phyloP scores from a whole-genome alignment of 1,139 yeast species.

The Candida mesenterica region DNA sequence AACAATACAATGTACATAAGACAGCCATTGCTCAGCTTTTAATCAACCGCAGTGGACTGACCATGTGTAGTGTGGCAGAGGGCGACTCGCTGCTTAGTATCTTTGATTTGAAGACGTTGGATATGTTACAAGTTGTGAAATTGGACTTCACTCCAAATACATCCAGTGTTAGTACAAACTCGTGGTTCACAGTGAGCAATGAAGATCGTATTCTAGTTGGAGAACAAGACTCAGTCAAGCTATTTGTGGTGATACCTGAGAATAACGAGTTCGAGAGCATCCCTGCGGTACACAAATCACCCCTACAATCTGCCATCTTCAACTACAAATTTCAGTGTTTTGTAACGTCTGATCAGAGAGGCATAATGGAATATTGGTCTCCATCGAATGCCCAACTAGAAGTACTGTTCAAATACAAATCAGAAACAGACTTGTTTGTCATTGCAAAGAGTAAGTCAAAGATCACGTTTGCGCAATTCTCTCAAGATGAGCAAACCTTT shows the following conservation, averaged over 20 bases:
- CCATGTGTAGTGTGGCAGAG: slow-evolving; percentile 24
- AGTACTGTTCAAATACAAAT: slow-evolving; percentile 34
- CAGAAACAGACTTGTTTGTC: slow-evolving; percentile 43
- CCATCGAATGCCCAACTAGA: slow-evolving; percentile 3
- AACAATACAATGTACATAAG: slow-evolving; percentile 34
- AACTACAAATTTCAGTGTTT: slow-evolving; percentile 28
- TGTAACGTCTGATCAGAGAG: slow-evolving; percentile 38
- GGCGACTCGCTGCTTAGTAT: slow-evolving; percentile 20
- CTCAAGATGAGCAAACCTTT: slow-evolving; percentile 26
- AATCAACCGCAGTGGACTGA: slow-evolving; percentile 12
- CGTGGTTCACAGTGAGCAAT: slow-evolving; percentile 18
- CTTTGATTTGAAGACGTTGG: slow-evolving; percentile 39
- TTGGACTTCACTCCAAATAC: slow-evolving; percentile 23
- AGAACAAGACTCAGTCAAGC: slow-evolving; percentile 18
- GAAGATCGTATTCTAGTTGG: slow-evolving; percentile 19
- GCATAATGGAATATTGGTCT: slow-evolving; percentile 48
- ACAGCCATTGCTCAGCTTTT: slow-evolving; percentile 12
- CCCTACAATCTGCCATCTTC: slow-evolving; percentile 27
- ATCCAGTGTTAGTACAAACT: slow-evolving; percentile 10
- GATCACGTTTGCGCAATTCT: slow-evolving; percentile 20
- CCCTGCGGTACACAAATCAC: slow-evolving; percentile 26
- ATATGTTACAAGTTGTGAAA: slow-evolving; percentile 38
- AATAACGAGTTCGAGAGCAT: slow-evolving; percentile 16
- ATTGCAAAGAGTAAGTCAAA: slow-evolving; percentile 31
- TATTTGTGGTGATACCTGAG: slow-evolving; percentile 24